These are phyloP conservation scores for Streptanthus diversifolius DNA, from an alignment of 345 rosid species.

Conservation along the genomic window DNA sequence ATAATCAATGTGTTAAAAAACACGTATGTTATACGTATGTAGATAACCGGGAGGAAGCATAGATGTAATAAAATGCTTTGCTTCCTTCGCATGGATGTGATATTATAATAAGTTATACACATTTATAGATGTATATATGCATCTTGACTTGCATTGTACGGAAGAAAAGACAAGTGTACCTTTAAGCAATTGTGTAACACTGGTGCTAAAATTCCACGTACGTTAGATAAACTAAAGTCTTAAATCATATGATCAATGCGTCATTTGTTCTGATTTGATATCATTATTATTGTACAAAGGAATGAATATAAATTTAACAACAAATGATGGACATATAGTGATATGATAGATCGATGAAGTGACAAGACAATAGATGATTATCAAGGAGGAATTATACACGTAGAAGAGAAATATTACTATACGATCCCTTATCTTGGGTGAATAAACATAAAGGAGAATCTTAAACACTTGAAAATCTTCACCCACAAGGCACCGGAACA, in stretches of 20 bases:
- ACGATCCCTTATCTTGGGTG: constrained; percentile 23
- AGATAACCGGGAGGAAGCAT: constrained; percentile 12
- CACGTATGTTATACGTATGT: not conserved
- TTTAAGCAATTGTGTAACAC: constrained; percentile 1
- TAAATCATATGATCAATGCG: not conserved
- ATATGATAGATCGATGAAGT: constrained; percentile 13
- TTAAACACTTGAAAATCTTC: constrained; percentile 19
- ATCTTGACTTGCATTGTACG: constrained; percentile 30
- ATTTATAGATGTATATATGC: constrained; percentile 19
- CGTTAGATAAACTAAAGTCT: constrained; percentile 4
- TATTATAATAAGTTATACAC: constrained; percentile 20
- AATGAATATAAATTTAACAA: not conserved
- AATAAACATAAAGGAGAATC: constrained; percentile 12
- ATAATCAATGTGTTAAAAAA: constrained; percentile 22
- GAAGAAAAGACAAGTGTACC: constrained; percentile 25
- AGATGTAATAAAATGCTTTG: constrained; percentile 32
- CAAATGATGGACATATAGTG: not conserved
- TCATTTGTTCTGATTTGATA: not conserved
- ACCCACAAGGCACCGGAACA: constrained; percentile 13
- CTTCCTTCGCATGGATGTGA: constrained; percentile 13
- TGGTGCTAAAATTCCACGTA: not conserved
- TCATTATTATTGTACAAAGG: not conserved
- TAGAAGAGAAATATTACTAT: not conserved
- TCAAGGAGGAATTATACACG: constrained; percentile 30
- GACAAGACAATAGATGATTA: constrained; percentile 14